Evolutionary conservation across 2,329 filamentous ascomycete species (phyloP).

Genomic region (Penicillium thymicola): DNA sequence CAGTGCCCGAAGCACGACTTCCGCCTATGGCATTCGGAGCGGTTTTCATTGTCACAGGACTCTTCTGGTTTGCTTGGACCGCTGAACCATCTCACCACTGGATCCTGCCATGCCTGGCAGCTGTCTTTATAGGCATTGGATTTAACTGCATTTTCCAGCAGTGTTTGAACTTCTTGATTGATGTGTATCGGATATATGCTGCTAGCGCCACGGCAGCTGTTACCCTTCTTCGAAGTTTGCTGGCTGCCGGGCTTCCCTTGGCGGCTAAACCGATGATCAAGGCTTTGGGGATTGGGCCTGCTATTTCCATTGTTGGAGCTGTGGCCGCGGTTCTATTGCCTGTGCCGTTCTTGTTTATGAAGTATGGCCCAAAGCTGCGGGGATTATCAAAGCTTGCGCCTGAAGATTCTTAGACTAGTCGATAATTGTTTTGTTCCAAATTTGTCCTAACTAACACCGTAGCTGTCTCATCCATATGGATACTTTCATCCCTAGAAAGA

Average conservation of each 20-base stretch:
- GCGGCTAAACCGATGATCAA: slow-evolving; percentile 43
- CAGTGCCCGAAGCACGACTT: slow-evolving; percentile 42
- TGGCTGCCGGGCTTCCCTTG: slow-evolving; percentile 39
- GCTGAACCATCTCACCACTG: slow-evolving; percentile 24
- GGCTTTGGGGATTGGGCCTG: slow-evolving; percentile 43
- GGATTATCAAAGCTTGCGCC: slow-evolving; percentile 44
- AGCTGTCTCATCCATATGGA: neutral
- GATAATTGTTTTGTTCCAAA: neutral
- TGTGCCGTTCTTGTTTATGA: slow-evolving; percentile 48
- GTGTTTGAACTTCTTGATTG: slow-evolving; percentile 48
- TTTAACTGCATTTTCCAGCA: slow-evolving; percentile 49
- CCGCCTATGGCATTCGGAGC: slow-evolving; percentile 48
- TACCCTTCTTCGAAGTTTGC: slow-evolving; percentile 44
- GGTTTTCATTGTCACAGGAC: slow-evolving; percentile 41
- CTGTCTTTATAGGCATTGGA: slow-evolving; percentile 44
- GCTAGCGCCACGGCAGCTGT: slow-evolving; percentile 44
- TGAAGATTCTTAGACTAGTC: neutral
- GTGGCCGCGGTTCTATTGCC: slow-evolving; percentile 41
- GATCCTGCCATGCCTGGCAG: slow-evolving; percentile 12
- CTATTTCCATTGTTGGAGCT: slow-evolving; percentile 42
- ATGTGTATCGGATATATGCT: slow-evolving; percentile 41
- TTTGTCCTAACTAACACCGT: neutral
- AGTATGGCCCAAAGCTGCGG: slow-evolving; percentile 40
- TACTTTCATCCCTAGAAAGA: neutral
- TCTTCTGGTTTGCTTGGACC: slow-evolving; percentile 48